Evolutionary conservation across 352 stramenopile species (phyloP).

Genomic region (Phytopythium kandeliae): DNA sequence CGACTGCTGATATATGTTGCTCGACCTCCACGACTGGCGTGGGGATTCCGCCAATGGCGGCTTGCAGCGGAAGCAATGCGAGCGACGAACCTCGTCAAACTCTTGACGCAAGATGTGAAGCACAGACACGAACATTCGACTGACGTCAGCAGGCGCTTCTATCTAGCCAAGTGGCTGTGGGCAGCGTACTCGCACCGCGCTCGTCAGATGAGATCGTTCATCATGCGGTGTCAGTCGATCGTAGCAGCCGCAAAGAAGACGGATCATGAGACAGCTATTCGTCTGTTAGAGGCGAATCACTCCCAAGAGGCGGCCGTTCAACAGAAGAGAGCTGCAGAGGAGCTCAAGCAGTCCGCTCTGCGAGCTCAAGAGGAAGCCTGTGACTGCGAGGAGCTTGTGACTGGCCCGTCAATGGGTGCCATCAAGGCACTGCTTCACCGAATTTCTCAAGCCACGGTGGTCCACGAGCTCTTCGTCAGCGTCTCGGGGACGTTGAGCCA

Average conservation of each 20-base stretch:
- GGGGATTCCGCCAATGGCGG: neutral
- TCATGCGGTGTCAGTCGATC: slow-evolving; percentile 18
- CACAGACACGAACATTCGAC: neutral
- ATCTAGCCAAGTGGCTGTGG: slow-evolving; percentile 43
- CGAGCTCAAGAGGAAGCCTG: neutral
- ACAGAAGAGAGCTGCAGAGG: neutral
- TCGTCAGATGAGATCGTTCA: slow-evolving; percentile 26
- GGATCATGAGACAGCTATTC: neutral
- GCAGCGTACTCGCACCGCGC: slow-evolving; percentile 32
- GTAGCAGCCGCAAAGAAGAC: neutral
- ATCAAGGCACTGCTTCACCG: slow-evolving; percentile 47
- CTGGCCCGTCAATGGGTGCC: slow-evolving; percentile 17
- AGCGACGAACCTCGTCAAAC: neutral
- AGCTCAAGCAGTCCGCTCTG: neutral
- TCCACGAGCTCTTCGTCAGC: slow-evolving; percentile 39
- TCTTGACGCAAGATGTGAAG: neutral
- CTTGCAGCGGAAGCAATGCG: neutral
- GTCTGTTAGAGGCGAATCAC: slow-evolving; percentile 2
- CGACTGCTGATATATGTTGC: neutral
- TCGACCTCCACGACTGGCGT: neutral
- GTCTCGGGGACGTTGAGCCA: slow-evolving; percentile 31
- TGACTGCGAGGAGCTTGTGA: neutral
- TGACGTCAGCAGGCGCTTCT: neutral
- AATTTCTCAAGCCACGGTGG: slow-evolving; percentile 21
- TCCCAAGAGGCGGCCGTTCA: neutral